Percentiles rank a stretch among this genome's conserved stretches.
Conservation (phyloP, 2,329 filamentous ascomycete species). For the Talaromyces funiculosus region DNA sequence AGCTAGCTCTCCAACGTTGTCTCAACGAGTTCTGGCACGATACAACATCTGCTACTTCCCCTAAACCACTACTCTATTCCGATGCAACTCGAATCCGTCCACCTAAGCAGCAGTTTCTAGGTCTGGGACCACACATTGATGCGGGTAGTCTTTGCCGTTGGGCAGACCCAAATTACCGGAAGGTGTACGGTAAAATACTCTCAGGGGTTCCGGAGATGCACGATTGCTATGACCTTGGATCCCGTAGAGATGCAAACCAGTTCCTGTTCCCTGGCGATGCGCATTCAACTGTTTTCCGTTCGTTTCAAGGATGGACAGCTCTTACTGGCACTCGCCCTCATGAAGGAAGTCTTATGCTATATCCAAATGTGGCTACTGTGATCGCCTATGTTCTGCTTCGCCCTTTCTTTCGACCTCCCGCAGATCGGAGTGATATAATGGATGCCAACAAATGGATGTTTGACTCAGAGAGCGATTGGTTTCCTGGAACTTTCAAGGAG, state of each 20-base stretch:
- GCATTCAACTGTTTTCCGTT: neutral
- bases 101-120: constrained; percentile 30
- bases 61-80: neutral
- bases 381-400: neutral
- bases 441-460: neutral
- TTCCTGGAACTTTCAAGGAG: neutral
- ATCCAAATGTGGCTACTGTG: neutral
- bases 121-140: constrained; percentile 42
- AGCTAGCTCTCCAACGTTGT: neutral
- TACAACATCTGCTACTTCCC: neutral
- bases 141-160: constrained; percentile 41
- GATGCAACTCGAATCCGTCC: neutral
- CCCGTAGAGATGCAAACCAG: neutral
- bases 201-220: constrained; percentile 20
- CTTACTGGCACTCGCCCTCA: neutral
- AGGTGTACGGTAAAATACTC: constrained; percentile 35
- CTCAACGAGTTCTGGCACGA: neutral
- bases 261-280: neutral
- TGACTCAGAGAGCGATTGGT: neutral
- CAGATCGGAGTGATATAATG: too few species aligned
- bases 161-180: constrained; percentile 36
- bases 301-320: neutral
- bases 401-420: neutral
- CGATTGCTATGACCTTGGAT: neutral
- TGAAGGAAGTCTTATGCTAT: neutral